Percentiles rank a stretch among this genome's conserved stretches.
Evolutionary conservation across 352 stramenopile species (phyloP).

Genomic region (Globisporangium barbulae): DNA sequence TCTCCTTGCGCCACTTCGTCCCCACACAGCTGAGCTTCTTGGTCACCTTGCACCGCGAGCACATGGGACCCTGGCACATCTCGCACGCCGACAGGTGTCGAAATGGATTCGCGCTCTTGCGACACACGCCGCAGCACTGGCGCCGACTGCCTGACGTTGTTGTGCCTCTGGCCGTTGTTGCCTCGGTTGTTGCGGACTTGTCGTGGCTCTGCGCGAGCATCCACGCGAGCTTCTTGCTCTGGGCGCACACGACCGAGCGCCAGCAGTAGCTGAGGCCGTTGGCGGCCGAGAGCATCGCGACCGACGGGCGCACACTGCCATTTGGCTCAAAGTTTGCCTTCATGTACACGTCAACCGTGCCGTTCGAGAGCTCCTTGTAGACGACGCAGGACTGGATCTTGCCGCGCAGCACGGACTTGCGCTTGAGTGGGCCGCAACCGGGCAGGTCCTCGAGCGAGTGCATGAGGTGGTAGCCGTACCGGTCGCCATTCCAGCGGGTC

Average conservation of each 20-base stretch:
- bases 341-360: conserved; percentile 24
- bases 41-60: conserved; percentile 26
- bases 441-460: conserved; percentile 25
- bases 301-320: conserved; percentile 3
- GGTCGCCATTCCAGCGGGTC: conserved; percentile 1
- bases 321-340: conserved; percentile 15
- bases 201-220: conserved; percentile 6
- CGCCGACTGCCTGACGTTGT: not conserved
- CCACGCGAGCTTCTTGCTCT: conserved; percentile 23
- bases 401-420: conserved; percentile 28
- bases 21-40: conserved; percentile 16
- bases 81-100: conserved; percentile 21
- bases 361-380: conserved; percentile 14
- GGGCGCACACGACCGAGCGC: conserved; percentile 16
- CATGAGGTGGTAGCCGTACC: conserved; percentile 14
- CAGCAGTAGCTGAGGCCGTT: conserved; percentile 20
- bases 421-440: conserved; percentile 19
- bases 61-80: conserved; percentile 28
- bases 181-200: not conserved
- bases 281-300: conserved; percentile 13
- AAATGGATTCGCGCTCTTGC: conserved; percentile 17
- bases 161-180: not conserved
- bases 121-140: conserved; percentile 19
- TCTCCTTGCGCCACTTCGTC: conserved; percentile 12
- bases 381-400: conserved; percentile 30